Percentiles rank a stretch among this genome's conserved stretches.
These are phyloP conservation scores for Sporisorium reilianum DNA, from an alignment of 1,284 basidiomycete species.

Conservation along the genomic window DNA sequence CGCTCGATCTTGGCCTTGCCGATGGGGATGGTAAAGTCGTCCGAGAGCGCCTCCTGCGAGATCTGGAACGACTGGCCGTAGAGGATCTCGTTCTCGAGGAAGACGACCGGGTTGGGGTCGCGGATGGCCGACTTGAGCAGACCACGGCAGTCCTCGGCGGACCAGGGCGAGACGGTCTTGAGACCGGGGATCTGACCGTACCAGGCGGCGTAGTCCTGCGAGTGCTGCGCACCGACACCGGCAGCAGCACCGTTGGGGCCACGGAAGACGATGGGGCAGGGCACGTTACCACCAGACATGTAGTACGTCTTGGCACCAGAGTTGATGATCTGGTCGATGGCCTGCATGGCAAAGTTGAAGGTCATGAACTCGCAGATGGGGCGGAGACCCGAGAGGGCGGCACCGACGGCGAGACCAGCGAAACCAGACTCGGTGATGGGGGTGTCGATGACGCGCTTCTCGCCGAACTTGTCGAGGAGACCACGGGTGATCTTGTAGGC, in stretches of 20 bases:
- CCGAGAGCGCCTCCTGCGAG: conserved; percentile 92
- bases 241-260: conserved; percentile 98
- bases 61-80: conserved; percentile 98
- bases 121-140: conserved; percentile 97
- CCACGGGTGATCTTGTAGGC: conserved; percentile 92
- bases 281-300: conserved; percentile 99
- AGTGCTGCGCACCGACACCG: conserved; percentile 86
- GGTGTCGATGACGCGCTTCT: conserved; percentile 94
- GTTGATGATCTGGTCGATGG: conserved; percentile 99
- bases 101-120: conserved; percentile 97
- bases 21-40: conserved; percentile 90
- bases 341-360: conserved; percentile 75
- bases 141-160: conserved; percentile 96
- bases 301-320: conserved; percentile 99
- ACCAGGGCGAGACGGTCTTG: conserved; percentile 98
- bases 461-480: conserved; percentile 98
- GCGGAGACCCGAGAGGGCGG: conserved; percentile 91
- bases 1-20: conserved; percentile 98
- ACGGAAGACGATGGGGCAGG: conserved; percentile 98
- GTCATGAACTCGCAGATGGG: conserved; percentile 99
- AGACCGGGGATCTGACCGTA: conserved; percentile 96
- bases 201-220: conserved; percentile 75
- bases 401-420: conserved; percentile 93
- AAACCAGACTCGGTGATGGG: conserved; percentile 98
- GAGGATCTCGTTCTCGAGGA: conserved; percentile 99